These are phyloP conservation scores for Monascus ruber DNA, from an alignment of 2,329 filamentous ascomycete species.

Conservation along the genomic window DNA sequence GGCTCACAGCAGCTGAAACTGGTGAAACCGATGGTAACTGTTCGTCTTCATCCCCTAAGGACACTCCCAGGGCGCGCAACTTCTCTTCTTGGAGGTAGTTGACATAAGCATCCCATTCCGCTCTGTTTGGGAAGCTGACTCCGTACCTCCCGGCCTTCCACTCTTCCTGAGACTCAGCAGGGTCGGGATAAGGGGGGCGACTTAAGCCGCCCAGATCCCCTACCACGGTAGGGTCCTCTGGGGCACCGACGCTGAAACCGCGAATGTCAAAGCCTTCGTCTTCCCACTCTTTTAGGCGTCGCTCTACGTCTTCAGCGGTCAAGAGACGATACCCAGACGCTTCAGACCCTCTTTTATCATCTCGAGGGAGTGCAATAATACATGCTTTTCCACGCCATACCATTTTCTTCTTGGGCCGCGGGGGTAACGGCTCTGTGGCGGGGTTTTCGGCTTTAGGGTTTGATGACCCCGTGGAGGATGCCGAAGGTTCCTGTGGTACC, in stretches of 20 bases:
- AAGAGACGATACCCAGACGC: conserved; percentile 27
- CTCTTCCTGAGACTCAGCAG: conserved; percentile 25
- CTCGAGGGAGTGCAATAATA: conserved; percentile 55
- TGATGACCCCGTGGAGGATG: conserved; percentile 3
- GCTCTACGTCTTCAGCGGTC: conserved; percentile 26
- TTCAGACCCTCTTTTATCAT: conserved; percentile 51
- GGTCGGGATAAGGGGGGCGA: conserved; percentile 32
- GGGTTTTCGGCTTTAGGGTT: conserved; percentile 6
- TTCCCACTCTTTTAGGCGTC: conserved; percentile 30
- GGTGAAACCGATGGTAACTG: conserved; percentile 53
- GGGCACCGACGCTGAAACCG: conserved; percentile 27
- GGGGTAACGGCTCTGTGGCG: conserved; percentile 14
- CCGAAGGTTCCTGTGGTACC: conserved; percentile 14
- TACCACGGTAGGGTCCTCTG: conserved; percentile 14
- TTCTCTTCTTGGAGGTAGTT: conserved; percentile 81
- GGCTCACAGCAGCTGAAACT: conserved; percentile 50
- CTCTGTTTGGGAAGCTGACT: conserved; percentile 35
- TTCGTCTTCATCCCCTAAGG: conserved; percentile 63
- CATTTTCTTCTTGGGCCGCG: conserved; percentile 54
- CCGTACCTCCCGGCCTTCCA: conserved; percentile 18
- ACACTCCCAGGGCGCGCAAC: conserved; percentile 80
- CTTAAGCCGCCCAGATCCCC: conserved; percentile 31
- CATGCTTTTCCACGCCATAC: conserved; percentile 67
- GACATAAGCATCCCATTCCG: conserved; percentile 66
- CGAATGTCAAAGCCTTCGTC: conserved; percentile 32